Conservation (phyloP, 495 filamentous ascomycete species). For the Trypethelium eluteriae region DNA sequence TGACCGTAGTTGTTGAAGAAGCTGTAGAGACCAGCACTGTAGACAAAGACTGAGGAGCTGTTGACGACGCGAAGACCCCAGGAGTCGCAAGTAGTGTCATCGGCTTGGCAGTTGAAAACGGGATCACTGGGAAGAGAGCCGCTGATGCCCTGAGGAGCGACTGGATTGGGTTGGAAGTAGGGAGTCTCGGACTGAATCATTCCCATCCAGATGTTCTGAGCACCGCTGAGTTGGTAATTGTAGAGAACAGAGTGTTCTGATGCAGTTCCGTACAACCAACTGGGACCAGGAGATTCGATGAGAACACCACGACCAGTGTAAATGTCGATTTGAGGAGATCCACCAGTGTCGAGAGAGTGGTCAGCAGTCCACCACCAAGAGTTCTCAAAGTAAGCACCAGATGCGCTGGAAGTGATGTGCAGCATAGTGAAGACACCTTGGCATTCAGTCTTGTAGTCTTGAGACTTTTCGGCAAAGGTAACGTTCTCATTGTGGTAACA, state of each 20-base stretch:
- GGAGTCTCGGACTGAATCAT: conserved; percentile 79
- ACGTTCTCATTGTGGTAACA: conserved; percentile 32
- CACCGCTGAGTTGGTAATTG: conserved; percentile 70
- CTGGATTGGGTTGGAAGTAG: conserved; percentile 38
- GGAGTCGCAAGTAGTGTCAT: conserved; percentile 37
- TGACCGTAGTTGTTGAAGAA: conserved; percentile 60
- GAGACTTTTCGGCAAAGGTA: conserved; percentile 17
- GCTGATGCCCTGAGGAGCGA: conserved; percentile 31
- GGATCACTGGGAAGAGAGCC: conserved; percentile 32
- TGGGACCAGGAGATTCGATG: conserved; percentile 48
- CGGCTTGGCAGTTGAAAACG: conserved; percentile 33
- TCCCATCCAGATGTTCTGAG: conserved; percentile 62
- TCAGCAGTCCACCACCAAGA: conserved; percentile 40
- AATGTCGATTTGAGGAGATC: conserved; percentile 37
- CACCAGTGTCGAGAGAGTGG: conserved; percentile 36
- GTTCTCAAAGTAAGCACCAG: conserved; percentile 38
- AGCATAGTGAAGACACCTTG: conserved; percentile 38
- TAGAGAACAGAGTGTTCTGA: conserved; percentile 73
- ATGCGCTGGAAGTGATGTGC: conserved; percentile 30
- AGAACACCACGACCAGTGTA: conserved; percentile 43
- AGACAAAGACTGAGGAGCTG: conserved; percentile 27
- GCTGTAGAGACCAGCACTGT: conserved; percentile 66
- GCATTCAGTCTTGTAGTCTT: conserved; percentile 36
- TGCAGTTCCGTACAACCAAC: conserved; percentile 60
- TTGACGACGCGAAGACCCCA: conserved; percentile 47